Evolutionary conservation across 1,139 yeast species (phyloP), one percentile per base, ranked within the genome.

Genomic region (Zhuliangozyma parablackwelliae): DNA sequence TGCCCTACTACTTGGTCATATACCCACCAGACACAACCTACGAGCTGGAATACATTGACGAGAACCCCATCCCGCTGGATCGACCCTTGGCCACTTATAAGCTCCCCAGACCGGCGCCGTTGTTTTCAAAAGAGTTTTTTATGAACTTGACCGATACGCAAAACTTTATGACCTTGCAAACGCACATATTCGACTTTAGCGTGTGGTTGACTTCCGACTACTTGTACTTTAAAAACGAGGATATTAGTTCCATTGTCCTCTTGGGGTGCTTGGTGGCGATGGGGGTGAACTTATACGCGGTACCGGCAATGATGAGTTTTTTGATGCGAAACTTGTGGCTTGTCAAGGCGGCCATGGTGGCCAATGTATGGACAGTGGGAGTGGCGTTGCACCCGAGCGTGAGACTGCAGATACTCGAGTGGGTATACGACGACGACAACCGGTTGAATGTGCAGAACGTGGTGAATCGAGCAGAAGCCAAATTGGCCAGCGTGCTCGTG

Each of bases 121-220:
- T 87, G 54, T 69, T 85, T 34, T 80, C 92, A 13, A 71, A 86
- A 37, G 96, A 88, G 54, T 88, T 87, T 54, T 61, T 82, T 23
- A 58, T 88, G 43, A 88, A 88, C 55, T 65, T 86, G 48, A 86
- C 95, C 1, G 96, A 88, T 60, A 67, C 88, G 39, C 96, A 88
- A 53, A 88, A 88, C 56, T 82, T 80, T 48, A 82, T 85, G 88
- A 57, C 80, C n/a, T 55, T 80, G 12, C 86, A 81, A 51, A 78
- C 83, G 9, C 57, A 63, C n/a, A 60, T 68, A 0, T 87, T 81
- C 69, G 94, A 88, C 57, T 65, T 69, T 27, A 41, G 76, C 6
- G 63, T 70, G 21, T 61, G 69, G 53, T 42, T 75, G 34, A 65
- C 85, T 23, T 60, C 65, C 23, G 78, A 77, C 43, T 79, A 81